Base-by-base conservation (phyloP, 306 rosid genomes). In the Quercus parvula region DNA sequence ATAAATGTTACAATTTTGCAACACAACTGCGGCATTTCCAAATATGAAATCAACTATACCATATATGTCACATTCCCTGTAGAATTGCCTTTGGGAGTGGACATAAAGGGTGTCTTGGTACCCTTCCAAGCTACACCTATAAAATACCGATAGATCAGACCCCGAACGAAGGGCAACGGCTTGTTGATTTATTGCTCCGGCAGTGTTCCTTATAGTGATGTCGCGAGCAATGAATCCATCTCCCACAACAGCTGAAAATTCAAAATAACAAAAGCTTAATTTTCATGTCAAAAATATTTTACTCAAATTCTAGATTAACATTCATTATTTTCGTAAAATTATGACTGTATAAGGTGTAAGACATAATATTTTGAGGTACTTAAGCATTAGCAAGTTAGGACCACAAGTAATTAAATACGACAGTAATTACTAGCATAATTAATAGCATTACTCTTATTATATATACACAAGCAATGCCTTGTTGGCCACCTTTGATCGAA, bases 121-220 rank as follows among this genome's bases (percentile, higher is more conserved):
- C 12, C 98, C 98, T 75, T 94, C 95, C 8, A 94, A 90, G 22
- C 97, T 63, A 28, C 98, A 94, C 51, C 15, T 81, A 56, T 90
- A 91, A 41, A 91, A 90, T 0, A 91, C 98, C 7, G 97, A 91
- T 15, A 89, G 84, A 58, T 94, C 98, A 6, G 98, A 94, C 19
- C 94, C 92, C 0, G 98, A 94, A 8, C 98, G 94, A 2, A 94
- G 70, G n/a, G 98, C 98, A 80, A 94, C 98, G 2, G 98, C 97
- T 77, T 94, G 98, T 30, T 90, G 90, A 20, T 88, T 94, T 68
- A 86, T 58, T 10, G 91, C 85, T 67, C 98, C 98, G 64, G 98
- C 98, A 0, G 98, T 91, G 88, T 94, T 94, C 80, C 90, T 78
- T 54, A 94, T 83, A 62, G 98, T 94, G n/a, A 94, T 91, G 81